These are phyloP conservation scores for Suillus ampliporus DNA, from an alignment of 768 basidiomycete genomes.

Conservation along the genomic window DNA sequence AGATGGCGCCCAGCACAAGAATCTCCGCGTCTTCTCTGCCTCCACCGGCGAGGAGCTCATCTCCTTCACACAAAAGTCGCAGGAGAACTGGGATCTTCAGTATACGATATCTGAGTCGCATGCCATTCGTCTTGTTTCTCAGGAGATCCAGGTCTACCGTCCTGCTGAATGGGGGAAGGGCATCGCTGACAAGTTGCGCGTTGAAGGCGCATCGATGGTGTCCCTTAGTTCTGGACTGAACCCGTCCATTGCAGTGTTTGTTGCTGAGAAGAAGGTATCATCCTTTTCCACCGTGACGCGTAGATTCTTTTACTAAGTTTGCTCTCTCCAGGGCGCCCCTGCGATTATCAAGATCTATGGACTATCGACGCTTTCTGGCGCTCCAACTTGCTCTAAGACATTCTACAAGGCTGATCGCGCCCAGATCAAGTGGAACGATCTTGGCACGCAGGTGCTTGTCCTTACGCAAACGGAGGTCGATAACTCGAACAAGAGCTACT, in stretches of 20 bases:
- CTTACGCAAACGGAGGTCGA: slow-evolving; percentile 97
- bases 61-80: slow-evolving; percentile 85
- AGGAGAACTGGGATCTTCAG: slow-evolving; percentile 90
- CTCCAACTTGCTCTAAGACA: slow-evolving; percentile 86
- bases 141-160: slow-evolving; percentile 83
- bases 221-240: slow-evolving; percentile 87
- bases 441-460: slow-evolving; percentile 91
- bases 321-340: slow-evolving; percentile 70
- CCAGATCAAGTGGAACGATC: slow-evolving; percentile 94
- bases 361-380: slow-evolving; percentile 59
- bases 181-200: slow-evolving; percentile 77
- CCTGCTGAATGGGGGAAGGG: slow-evolving; percentile 83
- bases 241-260: slow-evolving; percentile 78
- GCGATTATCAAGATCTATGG: slow-evolving; percentile 87
- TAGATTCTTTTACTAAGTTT: slow-evolving; percentile 4
- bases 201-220: slow-evolving; percentile 79
- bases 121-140: slow-evolving; percentile 77
- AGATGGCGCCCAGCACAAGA: slow-evolving; percentile 91
- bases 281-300: not conserved
- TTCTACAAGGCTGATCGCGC: slow-evolving; percentile 94
- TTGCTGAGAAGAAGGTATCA: too few relatives aligned
- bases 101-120: slow-evolving; percentile 90
- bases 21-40: slow-evolving; percentile 88
- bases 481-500: slow-evolving; percentile 96
- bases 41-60: slow-evolving; percentile 87